Conservation (phyloP, 2,329 filamentous ascomycete species). For the Fusarium caatingaense region DNA sequence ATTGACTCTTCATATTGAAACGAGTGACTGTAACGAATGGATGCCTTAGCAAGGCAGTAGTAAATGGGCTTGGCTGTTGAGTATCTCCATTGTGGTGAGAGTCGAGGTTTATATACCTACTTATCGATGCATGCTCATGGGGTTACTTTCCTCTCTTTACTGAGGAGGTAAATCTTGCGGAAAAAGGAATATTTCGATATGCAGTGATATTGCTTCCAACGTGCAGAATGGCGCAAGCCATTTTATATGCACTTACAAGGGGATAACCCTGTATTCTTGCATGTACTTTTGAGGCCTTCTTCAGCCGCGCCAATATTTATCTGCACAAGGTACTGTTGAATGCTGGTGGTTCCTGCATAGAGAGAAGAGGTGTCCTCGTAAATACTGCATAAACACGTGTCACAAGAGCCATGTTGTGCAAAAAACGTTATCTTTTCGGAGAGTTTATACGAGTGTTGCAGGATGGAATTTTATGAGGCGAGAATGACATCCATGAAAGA, state of each 20-base stretch:
- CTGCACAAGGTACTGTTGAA: background rate
- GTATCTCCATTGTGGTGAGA: background rate
- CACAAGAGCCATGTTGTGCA: background rate
- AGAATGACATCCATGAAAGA: background rate
- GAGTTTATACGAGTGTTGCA: background rate
- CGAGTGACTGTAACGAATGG: constrained; percentile 44
- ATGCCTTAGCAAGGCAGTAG: constrained; percentile 5
- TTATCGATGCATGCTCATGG: too few species aligned
- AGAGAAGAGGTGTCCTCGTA: background rate
- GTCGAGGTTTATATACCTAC: constrained; percentile 12
- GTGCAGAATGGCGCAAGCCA: background rate
- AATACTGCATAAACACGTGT: background rate
- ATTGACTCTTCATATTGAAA: constrained; percentile 33
- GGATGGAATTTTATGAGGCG: background rate
- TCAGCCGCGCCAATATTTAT: constrained; percentile 2
- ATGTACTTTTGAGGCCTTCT: background rate
- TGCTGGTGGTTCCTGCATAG: background rate
- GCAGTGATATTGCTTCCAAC: background rate
- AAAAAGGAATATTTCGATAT: background rate
- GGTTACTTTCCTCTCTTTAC: too few species aligned
- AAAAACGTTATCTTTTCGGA: background rate
- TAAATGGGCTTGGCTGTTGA: background rate
- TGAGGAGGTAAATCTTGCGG: background rate
- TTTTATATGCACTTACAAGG: background rate
- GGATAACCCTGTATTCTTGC: background rate